These are phyloP conservation scores for Geotrichum citri-aurantii DNA, from an alignment of 1,139 yeast species.

Conservation along the genomic window DNA sequence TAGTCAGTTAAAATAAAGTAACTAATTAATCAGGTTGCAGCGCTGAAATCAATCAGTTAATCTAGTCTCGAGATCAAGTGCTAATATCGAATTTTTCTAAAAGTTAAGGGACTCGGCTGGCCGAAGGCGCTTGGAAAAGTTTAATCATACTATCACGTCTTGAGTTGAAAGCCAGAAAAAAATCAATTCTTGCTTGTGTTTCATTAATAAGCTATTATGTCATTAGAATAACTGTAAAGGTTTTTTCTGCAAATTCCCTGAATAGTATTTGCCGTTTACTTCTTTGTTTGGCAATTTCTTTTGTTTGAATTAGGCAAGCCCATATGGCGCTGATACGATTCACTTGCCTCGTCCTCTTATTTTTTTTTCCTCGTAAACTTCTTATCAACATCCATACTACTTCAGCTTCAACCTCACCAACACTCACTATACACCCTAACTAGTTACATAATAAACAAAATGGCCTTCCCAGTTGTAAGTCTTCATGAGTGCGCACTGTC, in stretches of 20 bases:
- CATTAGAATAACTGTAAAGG: background rate
- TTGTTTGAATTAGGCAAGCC: background rate
- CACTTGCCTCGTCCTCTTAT: background rate
- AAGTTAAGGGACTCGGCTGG: no score
- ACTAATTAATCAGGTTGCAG: no score
- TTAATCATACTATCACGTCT: background rate
- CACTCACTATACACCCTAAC: background rate
- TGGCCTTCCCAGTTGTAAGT: slow-evolving; percentile 7
- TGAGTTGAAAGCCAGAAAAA: background rate
- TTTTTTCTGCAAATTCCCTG: no score
- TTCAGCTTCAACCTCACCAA: background rate
- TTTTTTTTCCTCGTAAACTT: background rate
- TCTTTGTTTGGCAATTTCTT: background rate
- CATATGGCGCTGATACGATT: background rate
- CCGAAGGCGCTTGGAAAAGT: background rate
- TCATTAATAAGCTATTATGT: no score
- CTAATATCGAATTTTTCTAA: no score
- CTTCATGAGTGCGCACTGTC: no score
- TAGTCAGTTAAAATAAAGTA: no score
- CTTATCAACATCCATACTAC: background rate
- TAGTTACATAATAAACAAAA: background rate
- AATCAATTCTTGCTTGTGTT: background rate
- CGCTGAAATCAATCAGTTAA: no score
- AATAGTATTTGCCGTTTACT: background rate
- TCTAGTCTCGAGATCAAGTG: no score